Percentiles rank a stretch among this genome's conserved stretches.
Conservation (phyloP, 1,139 yeast genomes). For the Candida sanyaensis region DNA sequence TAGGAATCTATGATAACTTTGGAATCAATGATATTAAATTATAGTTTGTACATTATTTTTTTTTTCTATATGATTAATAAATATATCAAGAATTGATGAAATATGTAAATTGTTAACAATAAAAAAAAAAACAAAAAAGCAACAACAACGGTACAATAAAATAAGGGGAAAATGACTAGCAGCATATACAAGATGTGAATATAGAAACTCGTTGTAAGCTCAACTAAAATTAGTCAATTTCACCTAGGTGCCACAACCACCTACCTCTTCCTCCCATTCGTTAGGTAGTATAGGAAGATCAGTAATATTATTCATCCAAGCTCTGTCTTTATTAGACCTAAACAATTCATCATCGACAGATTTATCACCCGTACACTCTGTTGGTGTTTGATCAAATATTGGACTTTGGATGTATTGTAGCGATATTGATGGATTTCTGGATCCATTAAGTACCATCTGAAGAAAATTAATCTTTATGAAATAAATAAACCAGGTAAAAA, state of each 20-base stretch:
- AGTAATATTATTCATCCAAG: constrained; percentile 28
- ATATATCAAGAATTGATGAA: neutral
- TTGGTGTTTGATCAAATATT: constrained; percentile 24
- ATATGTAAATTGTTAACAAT: too few species aligned
- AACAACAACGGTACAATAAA: too few species aligned
- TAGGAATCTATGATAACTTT: constrained; percentile 31
- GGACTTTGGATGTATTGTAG: constrained; percentile 39
- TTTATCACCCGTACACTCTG: neutral
- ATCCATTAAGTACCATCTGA: constrained; percentile 36
- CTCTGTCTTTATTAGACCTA: constrained; percentile 13
- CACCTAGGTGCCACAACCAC: neutral
- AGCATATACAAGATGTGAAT: too few species aligned
- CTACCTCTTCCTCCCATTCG: neutral
- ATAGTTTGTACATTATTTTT: neutral
- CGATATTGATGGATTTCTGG: constrained; percentile 35
- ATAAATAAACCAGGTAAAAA: constrained; percentile 35
- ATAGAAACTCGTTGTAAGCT: too few species aligned
- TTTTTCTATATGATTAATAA: neutral
- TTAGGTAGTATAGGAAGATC: constrained; percentile 22
- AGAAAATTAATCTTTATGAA: constrained; percentile 40
- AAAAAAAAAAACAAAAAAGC: too few species aligned
- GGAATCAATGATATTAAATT: constrained; percentile 17
- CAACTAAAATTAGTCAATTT: neutral
- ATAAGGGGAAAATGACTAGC: too few species aligned
- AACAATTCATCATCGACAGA: neutral